Evolutionary conservation across 768 basidiomycete species (phyloP), one percentile per base, ranked within the genome.

Genomic region (Dentipellis fragilis): DNA sequence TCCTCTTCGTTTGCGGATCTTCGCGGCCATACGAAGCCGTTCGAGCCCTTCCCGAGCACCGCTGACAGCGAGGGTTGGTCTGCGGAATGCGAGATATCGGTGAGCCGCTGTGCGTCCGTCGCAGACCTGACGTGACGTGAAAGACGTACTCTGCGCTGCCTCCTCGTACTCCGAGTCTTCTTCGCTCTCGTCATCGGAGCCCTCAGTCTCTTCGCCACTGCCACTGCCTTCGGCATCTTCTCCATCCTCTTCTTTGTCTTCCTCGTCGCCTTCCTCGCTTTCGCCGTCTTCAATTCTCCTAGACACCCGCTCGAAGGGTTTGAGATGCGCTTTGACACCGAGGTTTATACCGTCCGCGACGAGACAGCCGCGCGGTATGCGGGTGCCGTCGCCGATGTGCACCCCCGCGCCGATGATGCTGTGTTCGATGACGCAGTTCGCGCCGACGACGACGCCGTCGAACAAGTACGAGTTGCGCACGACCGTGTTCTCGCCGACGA

Each of bases 351-450:
- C 85, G 60, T 93, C 88, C 0, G 84, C 91, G 34, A 98, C 75
- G 59, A 99, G 67, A 60, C 84, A 88, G 0, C 96, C 95, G 36
- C 73, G 74, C 10, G 80, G 79, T n/a, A 99, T 72, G 5, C 66
- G 71, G 54, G 81, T 81, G 46, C 76, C 78, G 56, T 87, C 84
- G 56, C 79, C 81, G 52, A 99, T 77, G 35, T 70, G 69, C n/a
- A 87, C 92, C 10, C 79, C 80, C 21, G 82, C 74, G 3, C 93
- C 95, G 19, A 99, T 69, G 56, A 98, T 92, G 56, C 89, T 87
- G 58, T 81, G 75, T 62, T 83, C 78, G 50, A 98, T 73, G n/a
- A 78, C 72, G 63, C 84, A 86, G 47, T 81, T 78, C 54, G 84
- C 75, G 29, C 84, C 89, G 52, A 97, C 75, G 39, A 75, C 65